Conservation (phyloP, 352 stramenopile genomes). For the Pythium periplocum region DNA sequence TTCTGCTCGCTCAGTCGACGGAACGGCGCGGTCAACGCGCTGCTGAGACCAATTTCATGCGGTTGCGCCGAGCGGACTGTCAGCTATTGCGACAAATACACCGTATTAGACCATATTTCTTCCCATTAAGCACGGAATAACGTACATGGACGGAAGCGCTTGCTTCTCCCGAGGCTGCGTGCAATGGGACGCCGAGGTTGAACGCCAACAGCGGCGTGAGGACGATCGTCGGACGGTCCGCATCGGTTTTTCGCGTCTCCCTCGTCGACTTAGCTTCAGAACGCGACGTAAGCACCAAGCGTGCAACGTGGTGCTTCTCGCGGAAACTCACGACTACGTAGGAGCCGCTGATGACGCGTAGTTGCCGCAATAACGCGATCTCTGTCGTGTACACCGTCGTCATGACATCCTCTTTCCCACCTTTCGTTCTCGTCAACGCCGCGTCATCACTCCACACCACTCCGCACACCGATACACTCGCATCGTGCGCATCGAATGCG, state of each 20-base stretch:
- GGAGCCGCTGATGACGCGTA: conserved; percentile 17
- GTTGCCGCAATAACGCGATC: conserved; percentile 8
- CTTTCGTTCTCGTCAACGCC: too few relatives aligned
- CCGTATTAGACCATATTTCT: too few relatives aligned
- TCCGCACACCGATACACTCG: too few relatives aligned
- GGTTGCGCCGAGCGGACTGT: conserved; percentile 25
- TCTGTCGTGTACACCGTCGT: conserved; percentile 10
- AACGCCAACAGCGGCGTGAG: conserved; percentile 73
- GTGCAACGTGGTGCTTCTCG: conserved; percentile 10
- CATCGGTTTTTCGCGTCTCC: neutral
- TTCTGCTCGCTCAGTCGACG: conserved; percentile 49
- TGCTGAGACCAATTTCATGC: conserved; percentile 43
- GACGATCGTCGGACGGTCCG: conserved; percentile 11
- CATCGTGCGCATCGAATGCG: too few relatives aligned
- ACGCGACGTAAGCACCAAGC: conserved; percentile 3
- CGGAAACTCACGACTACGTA: conserved; percentile 11
- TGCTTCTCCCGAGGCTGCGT: conserved; percentile 11
- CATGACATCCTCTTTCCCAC: neutral
- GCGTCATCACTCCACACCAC: too few relatives aligned
- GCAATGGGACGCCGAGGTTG: conserved; percentile 57
- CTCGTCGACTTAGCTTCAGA: neutral
- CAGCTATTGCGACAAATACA: too few relatives aligned
- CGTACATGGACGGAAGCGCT: too few relatives aligned
- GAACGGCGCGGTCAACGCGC: conserved; percentile 19
- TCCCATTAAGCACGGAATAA: too few relatives aligned